These are phyloP conservation scores for Trifolium dubium DNA, from an alignment of 306 rosid genomes.

Conservation along the genomic window DNA sequence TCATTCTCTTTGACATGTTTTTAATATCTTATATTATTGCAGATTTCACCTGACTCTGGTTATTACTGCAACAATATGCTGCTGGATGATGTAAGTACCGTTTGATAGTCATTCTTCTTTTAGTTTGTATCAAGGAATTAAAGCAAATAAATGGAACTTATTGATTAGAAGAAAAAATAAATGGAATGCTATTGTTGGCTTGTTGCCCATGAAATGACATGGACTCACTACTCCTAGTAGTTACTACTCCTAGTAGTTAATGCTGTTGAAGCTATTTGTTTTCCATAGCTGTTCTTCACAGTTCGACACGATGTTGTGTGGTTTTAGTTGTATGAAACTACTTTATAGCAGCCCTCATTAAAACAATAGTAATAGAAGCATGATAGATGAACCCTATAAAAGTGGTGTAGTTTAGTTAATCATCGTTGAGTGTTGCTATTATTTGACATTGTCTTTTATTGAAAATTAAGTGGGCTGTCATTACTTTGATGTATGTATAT, in stretches of 20 bases:
- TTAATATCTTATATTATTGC: slow-evolving; percentile 45
- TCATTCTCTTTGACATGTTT: slow-evolving; percentile 24
- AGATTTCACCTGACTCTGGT: slow-evolving; percentile 89
- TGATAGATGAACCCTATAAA: not conserved
- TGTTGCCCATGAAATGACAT: not conserved
- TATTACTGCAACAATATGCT: slow-evolving; percentile 83
- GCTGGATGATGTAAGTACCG: slow-evolving; percentile 92
- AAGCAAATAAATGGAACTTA: not conserved
- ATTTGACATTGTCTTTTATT: slow-evolving; percentile 15
- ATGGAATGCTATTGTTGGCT: not conserved
- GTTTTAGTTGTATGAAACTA: not conserved
- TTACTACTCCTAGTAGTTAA: not conserved
- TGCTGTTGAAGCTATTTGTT: slow-evolving; percentile 3
- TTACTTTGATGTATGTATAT: slow-evolving; percentile 19
- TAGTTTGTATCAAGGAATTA: slow-evolving; percentile 16
- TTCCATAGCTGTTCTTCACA: slow-evolving; percentile 8
- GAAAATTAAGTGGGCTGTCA: not conserved
- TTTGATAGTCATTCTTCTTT: slow-evolving; percentile 24
- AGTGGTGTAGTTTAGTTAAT: slow-evolving; percentile 5
- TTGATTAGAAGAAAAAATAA: not conserved
- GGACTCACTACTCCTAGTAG: not conserved
- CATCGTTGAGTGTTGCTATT: slow-evolving; percentile 1
- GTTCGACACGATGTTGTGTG: not conserved
- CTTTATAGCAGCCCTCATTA: not conserved
- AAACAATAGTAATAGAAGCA: slow-evolving; percentile 1